A percentile compares a stretch with the other conserved stretches of the same genome.
Evolutionary conservation across 1,139 yeast genomes (phyloP).

Genomic region (Nakaseomyces kungkrabaensis): DNA sequence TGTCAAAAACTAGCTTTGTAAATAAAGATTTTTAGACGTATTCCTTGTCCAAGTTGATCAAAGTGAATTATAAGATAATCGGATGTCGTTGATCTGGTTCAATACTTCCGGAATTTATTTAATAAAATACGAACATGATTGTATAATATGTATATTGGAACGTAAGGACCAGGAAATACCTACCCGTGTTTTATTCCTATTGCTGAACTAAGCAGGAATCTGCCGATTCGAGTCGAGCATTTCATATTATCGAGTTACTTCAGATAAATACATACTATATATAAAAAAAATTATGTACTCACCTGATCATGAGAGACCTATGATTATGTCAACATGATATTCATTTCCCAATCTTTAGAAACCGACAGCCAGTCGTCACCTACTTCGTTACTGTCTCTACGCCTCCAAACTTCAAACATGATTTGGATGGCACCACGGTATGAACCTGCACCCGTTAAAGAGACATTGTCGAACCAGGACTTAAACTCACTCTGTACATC

Average conservation of each 20-base stretch:
- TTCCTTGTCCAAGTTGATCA: constrained; percentile 33
- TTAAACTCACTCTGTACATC: constrained; percentile 57
- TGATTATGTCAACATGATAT: constrained; percentile 46
- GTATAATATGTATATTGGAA: too few species aligned
- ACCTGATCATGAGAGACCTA: not conserved
- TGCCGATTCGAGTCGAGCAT: too few species aligned
- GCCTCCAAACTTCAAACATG: constrained; percentile 79
- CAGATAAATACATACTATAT: not conserved
- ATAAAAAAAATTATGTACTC: not conserved
- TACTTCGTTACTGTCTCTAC: constrained; percentile 49
- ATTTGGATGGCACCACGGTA: constrained; percentile 82
- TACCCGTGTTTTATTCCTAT: too few species aligned
- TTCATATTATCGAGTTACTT: too few species aligned
- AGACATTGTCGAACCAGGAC: constrained; percentile 73
- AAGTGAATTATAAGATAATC: constrained; percentile 36
- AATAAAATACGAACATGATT: too few species aligned
- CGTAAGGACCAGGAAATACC: too few species aligned
- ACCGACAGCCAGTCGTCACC: constrained; percentile 73
- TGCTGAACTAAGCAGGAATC: too few species aligned
- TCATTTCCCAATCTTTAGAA: constrained; percentile 76
- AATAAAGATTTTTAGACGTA: constrained; percentile 3
- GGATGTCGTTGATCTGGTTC: too few species aligned
- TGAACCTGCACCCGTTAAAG: constrained; percentile 67
- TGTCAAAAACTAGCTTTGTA: too few species aligned
- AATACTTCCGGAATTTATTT: too few species aligned